phyloP scores from a whole-genome alignment of 129 eudicot genomes.

The sunflower (Helianthus annuus) region HanXRQr2.0-SUNRISE NC_035445.2:4505233-4505732 shows the following conservation, averaged over 20 bases:
- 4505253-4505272: constrained; percentile 83
- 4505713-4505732: constrained; percentile 89
- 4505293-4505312: constrained; percentile 70
- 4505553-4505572: constrained; percentile 43
- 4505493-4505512: constrained; percentile 68
- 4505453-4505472: constrained; percentile 67
- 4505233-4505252: constrained; percentile 82
- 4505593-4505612: constrained; percentile 85
- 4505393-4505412: constrained; percentile 87
- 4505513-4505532: constrained; percentile 53
- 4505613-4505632: constrained; percentile 60
- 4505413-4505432: constrained; percentile 53
- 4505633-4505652: constrained; percentile 41
- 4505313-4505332: constrained; percentile 60
- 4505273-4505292: constrained; percentile 78
- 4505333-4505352: constrained; percentile 89
- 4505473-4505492: constrained; percentile 90
- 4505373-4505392: constrained; percentile 94
- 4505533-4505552: constrained; percentile 71
- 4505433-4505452: constrained; percentile 58
- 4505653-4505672: constrained; percentile 60
- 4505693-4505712: constrained; percentile 71
- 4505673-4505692: constrained; percentile 56
- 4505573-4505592: constrained; percentile 65
- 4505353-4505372: constrained; percentile 91